phyloP scores from a whole-genome alignment of 2,329 filamentous ascomycete species.

The Dothideomycetes sp. region DNA sequence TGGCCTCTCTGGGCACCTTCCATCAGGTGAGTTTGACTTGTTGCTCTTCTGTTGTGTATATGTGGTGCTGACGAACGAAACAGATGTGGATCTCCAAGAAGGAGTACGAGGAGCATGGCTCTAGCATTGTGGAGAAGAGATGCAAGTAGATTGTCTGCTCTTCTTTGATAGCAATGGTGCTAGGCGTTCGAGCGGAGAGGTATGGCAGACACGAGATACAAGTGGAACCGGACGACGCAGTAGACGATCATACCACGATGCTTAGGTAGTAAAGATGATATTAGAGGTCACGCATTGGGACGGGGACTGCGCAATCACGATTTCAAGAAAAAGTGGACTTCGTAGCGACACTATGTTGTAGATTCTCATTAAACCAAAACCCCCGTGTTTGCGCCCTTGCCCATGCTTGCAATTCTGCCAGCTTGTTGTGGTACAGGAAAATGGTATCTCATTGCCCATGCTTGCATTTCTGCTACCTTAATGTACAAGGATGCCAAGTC shows the following conservation, averaged over 20 bases:
- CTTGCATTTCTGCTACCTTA: too few species aligned
- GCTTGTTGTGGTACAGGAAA: too few species aligned
- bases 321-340: neutral
- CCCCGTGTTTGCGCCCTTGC: neutral
- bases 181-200: neutral
- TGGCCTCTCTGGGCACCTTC: slow-evolving; percentile 91
- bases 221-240: neutral
- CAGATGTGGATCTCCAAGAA: slow-evolving; percentile 93
- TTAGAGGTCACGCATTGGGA: too few species aligned
- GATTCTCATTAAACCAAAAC: neutral
- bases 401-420: neutral
- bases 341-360: neutral
- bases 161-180: neutral
- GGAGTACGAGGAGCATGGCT: slow-evolving; percentile 94
- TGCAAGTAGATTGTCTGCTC: slow-evolving; percentile 54
- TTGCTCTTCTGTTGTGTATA: neutral
- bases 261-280: too few species aligned
- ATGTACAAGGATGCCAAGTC: too few species aligned
- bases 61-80: slow-evolving; percentile 2
- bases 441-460: too few species aligned
- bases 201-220: neutral
- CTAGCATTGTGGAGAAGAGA: slow-evolving; percentile 84
- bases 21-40: slow-evolving; percentile 49
- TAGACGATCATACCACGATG: too few species aligned
- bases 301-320: neutral